Conservation (phyloP, 495 filamentous ascomycete species). For the Halenospora varia region DNA sequence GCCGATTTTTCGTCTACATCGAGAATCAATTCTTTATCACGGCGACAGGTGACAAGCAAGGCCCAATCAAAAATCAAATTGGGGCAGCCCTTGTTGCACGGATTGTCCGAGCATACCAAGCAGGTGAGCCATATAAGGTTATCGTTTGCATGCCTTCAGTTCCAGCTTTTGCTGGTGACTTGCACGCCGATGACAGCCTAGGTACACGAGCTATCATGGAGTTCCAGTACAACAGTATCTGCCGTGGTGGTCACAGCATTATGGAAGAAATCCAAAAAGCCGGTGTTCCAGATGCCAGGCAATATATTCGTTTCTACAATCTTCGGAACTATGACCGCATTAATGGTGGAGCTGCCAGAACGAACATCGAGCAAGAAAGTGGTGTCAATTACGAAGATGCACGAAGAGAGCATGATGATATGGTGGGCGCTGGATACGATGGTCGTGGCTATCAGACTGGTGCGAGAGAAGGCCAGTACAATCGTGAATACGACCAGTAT, state of each 20-base stretch:
- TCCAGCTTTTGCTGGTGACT: conserved; percentile 86
- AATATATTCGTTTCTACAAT: conserved; percentile 96
- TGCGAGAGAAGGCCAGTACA: conserved; percentile 33
- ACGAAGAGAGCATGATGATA: conserved; percentile 59
- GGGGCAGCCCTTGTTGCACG: conserved; percentile 86
- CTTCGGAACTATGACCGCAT: conserved; percentile 84
- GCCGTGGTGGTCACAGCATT: conserved; percentile 80
- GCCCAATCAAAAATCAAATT: conserved; percentile 81
- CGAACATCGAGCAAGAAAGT: conserved; percentile 57
- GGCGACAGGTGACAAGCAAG: conserved; percentile 70
- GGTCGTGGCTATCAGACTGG: conserved; percentile 22
- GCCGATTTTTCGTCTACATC: conserved; percentile 85
- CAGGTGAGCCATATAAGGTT: conserved; percentile 73
- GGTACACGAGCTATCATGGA: conserved; percentile 96
- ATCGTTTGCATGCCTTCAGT: conserved; percentile 84
- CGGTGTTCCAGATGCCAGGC: conserved; percentile 60
- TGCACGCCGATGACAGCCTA: conserved; percentile 71
- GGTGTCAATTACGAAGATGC: conserved; percentile 75
- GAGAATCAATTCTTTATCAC: conserved; percentile 99
- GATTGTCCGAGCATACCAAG: conserved; percentile 71
- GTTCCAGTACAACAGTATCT: conserved; percentile 87
- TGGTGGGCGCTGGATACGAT: conserved; percentile 30
- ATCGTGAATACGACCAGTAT: conserved; percentile 53
- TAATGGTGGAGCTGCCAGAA: conserved; percentile 63
- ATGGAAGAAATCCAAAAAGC: conserved; percentile 70